phyloP scores from a whole-genome alignment of 1,284 basidiomycete species.

The Gymnopus androsaceus region DNA sequence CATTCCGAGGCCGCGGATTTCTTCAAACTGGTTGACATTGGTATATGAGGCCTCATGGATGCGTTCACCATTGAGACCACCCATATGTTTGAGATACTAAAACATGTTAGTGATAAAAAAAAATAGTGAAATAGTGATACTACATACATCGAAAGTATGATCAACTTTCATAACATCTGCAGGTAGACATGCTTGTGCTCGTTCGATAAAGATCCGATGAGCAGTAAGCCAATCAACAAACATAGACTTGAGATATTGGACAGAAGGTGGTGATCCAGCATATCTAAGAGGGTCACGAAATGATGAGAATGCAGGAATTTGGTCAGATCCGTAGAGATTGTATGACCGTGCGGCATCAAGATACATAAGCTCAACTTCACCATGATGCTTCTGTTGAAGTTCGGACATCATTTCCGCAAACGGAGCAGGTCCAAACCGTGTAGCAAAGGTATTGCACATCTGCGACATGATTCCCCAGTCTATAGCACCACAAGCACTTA shows the following conservation, averaged over 20 bases:
- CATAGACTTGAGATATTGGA: constrained; percentile 12
- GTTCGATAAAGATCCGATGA: constrained; percentile 16
- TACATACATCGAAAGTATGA: constrained; percentile 20
- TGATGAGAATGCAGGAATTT: constrained; percentile 7
- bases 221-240: constrained; percentile 12
- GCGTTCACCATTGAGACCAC: constrained; percentile 15
- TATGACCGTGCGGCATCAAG: constrained; percentile 4
- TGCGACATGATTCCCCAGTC: constrained; percentile 16
- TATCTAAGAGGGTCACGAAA: constrained; percentile 8
- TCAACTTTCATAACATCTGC: constrained; percentile 10
- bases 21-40: constrained; percentile 16
- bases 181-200: constrained; percentile 13
- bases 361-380: constrained; percentile 18
- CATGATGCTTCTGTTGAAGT: constrained; percentile 13
- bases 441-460: constrained; percentile 16
- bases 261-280: constrained; percentile 15
- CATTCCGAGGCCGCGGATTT: constrained; percentile 12
- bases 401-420: constrained; percentile 18
- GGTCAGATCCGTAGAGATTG: not conserved
- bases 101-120: not conserved
- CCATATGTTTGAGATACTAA: constrained; percentile 19
- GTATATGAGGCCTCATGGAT: constrained; percentile 15
- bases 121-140: not conserved
- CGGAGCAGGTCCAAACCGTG: constrained; percentile 18
- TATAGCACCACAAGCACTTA: constrained; percentile 17